A percentile compares a stretch with the other conserved stretches of the same genome.
Conservation (phyloP, 1,284 basidiomycete genomes). For the Fomitopsis schrenkii region DNA sequence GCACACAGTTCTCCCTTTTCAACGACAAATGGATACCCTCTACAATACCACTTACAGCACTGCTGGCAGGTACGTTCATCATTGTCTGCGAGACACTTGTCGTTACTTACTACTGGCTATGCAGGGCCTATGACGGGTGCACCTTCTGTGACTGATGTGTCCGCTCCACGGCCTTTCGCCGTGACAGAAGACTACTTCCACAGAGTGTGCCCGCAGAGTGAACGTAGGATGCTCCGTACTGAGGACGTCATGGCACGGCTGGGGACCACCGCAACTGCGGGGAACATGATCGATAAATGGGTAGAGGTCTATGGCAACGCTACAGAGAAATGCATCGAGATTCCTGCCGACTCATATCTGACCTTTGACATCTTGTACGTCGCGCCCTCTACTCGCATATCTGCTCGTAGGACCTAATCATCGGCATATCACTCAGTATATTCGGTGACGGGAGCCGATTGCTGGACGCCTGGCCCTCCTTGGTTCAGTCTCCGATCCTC, state of each 20-base stretch:
- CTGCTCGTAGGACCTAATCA: not conserved
- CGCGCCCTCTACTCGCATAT: not conserved
- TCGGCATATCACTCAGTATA: slow-evolving; percentile 21
- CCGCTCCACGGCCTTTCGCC: slow-evolving; percentile 10
- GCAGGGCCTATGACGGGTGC: slow-evolving; percentile 49
- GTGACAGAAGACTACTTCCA: slow-evolving; percentile 12
- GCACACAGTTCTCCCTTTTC: slow-evolving; percentile 13
- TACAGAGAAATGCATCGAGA: slow-evolving; percentile 44
- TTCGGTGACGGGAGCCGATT: slow-evolving; percentile 44
- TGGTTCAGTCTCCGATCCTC: slow-evolving; percentile 48
- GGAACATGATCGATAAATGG: slow-evolving; percentile 48
- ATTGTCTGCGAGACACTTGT: not conserved
- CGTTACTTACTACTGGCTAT: not conserved
- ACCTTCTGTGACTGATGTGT: slow-evolving; percentile 23
- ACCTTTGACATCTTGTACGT: slow-evolving; percentile 43
- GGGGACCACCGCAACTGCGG: not conserved
- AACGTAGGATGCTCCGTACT: not conserved
- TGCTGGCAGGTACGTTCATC: slow-evolving; percentile 37
- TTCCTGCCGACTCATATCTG: slow-evolving; percentile 35
- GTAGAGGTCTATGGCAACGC: slow-evolving; percentile 31
- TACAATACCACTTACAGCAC: slow-evolving; percentile 53
- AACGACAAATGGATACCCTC: slow-evolving; percentile 45
- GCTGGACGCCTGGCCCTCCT: slow-evolving; percentile 41
- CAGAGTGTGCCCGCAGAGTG: slow-evolving; percentile 6
- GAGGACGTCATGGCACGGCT: slow-evolving; percentile 2